Evolutionary conservation across 2,329 filamentous ascomycete species (phyloP).

Genomic region (Cladophialophora psammophila): DNA sequence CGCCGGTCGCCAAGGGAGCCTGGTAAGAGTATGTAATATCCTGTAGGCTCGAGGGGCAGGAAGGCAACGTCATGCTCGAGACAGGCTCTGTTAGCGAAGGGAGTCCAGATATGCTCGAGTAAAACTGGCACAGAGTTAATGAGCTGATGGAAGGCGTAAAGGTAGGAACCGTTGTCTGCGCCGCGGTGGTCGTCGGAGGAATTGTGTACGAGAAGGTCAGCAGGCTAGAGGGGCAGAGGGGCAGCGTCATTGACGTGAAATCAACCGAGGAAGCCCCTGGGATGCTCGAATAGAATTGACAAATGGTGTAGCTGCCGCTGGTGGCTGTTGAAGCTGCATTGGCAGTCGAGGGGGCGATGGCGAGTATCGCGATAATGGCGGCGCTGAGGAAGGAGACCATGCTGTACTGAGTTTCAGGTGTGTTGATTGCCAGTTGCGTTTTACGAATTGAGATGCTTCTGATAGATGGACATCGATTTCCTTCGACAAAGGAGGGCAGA

Average conservation of each 20-base stretch:
- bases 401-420: too few relatives aligned
- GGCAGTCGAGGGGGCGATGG: background rate
- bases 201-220: conserved; percentile 3
- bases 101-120: background rate
- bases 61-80: conserved; percentile 3
- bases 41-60: background rate
- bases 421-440: too few relatives aligned
- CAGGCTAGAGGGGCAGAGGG: conserved; percentile 2
- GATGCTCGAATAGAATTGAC: background rate
- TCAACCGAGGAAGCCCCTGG: background rate
- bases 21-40: background rate
- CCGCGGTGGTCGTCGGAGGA: background rate
- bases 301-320: background rate
- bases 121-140: background rate
- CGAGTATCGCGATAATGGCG: background rate
- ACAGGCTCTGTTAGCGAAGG: background rate
- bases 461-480: too few relatives aligned
- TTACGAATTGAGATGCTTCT: too few relatives aligned
- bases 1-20: background rate
- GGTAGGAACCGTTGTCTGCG: background rate
- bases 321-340: background rate
- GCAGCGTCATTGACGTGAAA: background rate
- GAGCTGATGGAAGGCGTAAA: background rate
- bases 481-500: too few relatives aligned
- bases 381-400: background rate